Base-by-base conservation (phyloP, 257 asterid species). In the Gardenia jasminoides region DNA sequence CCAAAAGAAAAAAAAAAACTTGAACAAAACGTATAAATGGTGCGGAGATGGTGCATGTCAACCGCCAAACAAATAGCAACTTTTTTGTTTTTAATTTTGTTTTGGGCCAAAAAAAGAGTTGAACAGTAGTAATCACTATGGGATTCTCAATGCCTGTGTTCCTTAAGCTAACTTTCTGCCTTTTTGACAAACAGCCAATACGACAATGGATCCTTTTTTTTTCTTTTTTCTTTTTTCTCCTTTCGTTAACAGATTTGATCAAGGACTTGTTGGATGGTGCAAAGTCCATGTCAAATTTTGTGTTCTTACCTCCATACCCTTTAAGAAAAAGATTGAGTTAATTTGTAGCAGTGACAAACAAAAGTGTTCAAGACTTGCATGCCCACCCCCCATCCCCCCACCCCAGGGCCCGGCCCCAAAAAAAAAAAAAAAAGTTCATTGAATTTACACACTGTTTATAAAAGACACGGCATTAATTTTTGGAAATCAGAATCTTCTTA, bases 241-340 rank as follows among this genome's bases (percentile, higher is more conserved):
- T n/a, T n/a, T n/a, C n/a, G n/a, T 65, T 7, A 30, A 30, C 15
- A 65, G 70, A 11, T 24, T 44, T 24, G 22, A n/a, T 70, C 41
- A 44, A n/a, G 17, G 59, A 44, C 50, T n/a, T 58, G 9, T 58
- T 73, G 50, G 78, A 39, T 44, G 81, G 76, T 70, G 77, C 52
- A 70, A 59, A 36, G 76, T 70, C 81, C n/a, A 6, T 70, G 54
- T 71, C 77, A 71, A 11, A 58, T 59, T 59, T 69, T 65, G 56
- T 70, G 77, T 78, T 72, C 52, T 28, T 58, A 62, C 52, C 54
- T 54, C 8, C 17, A 12, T 36, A 47, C 8, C 44, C 43, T 59
- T 41, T 31, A 61, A 76, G 47, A 39, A 43, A 62, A 76, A 20
- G 68, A 74, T 36, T 36, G 22, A 7, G 19, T 6, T 4, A 67